phyloP scores from a whole-genome alignment of 305 asterid genomes.

The Plantago rigida region DNA sequence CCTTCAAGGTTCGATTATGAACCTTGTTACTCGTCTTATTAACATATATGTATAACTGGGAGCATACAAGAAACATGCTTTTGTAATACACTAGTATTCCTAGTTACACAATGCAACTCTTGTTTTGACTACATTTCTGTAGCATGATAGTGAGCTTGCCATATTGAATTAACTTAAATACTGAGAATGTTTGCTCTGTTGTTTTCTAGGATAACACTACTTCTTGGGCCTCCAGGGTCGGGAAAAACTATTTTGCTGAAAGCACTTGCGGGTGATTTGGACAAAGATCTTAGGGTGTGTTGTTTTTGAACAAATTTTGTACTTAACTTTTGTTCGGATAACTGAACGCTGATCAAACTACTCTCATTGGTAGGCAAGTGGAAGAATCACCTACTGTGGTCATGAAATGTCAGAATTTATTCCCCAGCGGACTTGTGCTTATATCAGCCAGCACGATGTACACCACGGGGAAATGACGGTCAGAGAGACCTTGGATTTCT shows the following conservation, averaged over 20 bases:
- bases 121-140: neutral
- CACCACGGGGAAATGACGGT: constrained; percentile 50
- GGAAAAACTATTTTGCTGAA: constrained; percentile 37
- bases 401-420: constrained; percentile 38
- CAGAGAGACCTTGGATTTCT: constrained; percentile 35
- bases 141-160: neutral
- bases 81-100: no score
- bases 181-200: neutral
- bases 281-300: constrained; percentile 33
- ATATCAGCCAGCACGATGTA: constrained; percentile 41
- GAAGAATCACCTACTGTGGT: constrained; percentile 39
- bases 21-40: constrained; percentile 1
- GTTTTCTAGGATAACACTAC: constrained; percentile 36
- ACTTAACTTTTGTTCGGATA: neutral
- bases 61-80: no score
- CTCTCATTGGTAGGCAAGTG: constrained; percentile 26
- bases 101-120: neutral
- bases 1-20: constrained; percentile 66
- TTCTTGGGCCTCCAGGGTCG: constrained; percentile 42
- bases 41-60: neutral
- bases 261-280: constrained; percentile 38
- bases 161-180: neutral
- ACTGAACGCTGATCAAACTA: no score
- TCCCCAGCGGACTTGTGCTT: constrained; percentile 41
- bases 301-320: neutral